A percentile compares a stretch with the other conserved stretches of the same genome.
phyloP scores from a whole-genome alignment of 305 asterid species.

The Solanum hybrid region DNA sequence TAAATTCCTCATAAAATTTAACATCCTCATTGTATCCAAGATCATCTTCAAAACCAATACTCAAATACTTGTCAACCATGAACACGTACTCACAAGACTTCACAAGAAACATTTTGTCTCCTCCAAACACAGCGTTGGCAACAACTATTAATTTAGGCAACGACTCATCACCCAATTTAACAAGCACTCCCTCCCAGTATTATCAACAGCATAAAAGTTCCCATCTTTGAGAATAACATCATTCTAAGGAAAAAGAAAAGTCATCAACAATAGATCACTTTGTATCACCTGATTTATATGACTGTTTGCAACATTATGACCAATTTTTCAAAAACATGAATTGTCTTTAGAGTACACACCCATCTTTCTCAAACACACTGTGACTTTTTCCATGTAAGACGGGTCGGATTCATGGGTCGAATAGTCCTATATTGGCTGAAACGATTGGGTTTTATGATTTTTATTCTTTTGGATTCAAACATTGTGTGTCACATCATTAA shows the following conservation, averaged over 20 bases:
- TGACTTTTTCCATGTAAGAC: conserved; percentile 61
- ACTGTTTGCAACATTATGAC: conserved; percentile 15
- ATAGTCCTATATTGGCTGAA: not conserved
- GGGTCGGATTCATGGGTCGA: not conserved
- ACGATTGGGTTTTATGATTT: not conserved
- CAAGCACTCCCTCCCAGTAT: not conserved
- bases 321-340: conserved; percentile 59
- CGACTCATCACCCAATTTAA: not conserved
- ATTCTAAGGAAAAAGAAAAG: conserved; percentile 29
- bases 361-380: not conserved
- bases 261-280: conserved; percentile 58
- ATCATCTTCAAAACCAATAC: not conserved
- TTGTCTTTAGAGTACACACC: conserved; percentile 45
- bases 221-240: conserved; percentile 57
- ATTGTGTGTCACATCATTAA: not conserved
- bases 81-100: not conserved
- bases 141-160: not conserved
- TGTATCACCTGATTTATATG: conserved; percentile 49
- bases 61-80: not conserved
- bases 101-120: not conserved
- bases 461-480: not conserved
- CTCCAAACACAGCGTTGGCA: no score
- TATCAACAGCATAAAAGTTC: conserved; percentile 11
- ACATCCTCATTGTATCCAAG: not conserved
- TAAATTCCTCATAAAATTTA: not conserved